Evolutionary conservation across 2,329 filamentous ascomycete species (phyloP), one percentile per base, ranked within the genome.

Genomic region (Alternaria atra): DNA sequence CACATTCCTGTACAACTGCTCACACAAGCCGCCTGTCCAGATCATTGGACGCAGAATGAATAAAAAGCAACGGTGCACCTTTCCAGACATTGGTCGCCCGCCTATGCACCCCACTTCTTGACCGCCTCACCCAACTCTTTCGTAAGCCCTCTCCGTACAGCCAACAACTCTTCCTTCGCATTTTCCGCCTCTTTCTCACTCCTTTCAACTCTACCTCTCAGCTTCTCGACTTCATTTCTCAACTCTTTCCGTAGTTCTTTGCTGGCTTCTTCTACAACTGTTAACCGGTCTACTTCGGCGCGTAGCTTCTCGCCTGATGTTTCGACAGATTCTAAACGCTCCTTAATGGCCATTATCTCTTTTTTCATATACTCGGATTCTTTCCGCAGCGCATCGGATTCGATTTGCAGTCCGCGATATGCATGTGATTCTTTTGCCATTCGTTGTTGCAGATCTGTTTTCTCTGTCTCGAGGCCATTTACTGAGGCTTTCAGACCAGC

Each of bases 271-370:
- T 63, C 60, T 2, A 63, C 43, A 0, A 43, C 20, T 23, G 44
- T 35, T n/a, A 63, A 35, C 8, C 57, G 37, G 2, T 55, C 48
- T 2, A 61, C 48, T 32, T 58, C 47, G 1, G 50, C 34, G 5
- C 58, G 35, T 6, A 58, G 6, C 23, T 58, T 61, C 12, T 58
- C 54, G 42, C 58, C 54, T 2, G 58, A 52, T 7, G 35, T 27
- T 34, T 63, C 61, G 32, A 63, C 43, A 6, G 25, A 34, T 42
- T 60, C 57, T 5, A 65, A 25, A 23, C 64, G 53, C 48, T 60
- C 63, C 32, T 68, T 65, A 13, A 67, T 61, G 8, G 59, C 43
- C 27, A 27, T 63, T 53, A 66, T 61, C 10, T 61, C 58, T 9
- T 48, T 46, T 48, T 37, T 53, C 42, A 63, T 52, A 10, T 17